Percentiles rank a stretch among this genome's conserved stretches.
Conservation (phyloP, 345 rosid genomes). For the Tarenaya hassleriana region DNA sequence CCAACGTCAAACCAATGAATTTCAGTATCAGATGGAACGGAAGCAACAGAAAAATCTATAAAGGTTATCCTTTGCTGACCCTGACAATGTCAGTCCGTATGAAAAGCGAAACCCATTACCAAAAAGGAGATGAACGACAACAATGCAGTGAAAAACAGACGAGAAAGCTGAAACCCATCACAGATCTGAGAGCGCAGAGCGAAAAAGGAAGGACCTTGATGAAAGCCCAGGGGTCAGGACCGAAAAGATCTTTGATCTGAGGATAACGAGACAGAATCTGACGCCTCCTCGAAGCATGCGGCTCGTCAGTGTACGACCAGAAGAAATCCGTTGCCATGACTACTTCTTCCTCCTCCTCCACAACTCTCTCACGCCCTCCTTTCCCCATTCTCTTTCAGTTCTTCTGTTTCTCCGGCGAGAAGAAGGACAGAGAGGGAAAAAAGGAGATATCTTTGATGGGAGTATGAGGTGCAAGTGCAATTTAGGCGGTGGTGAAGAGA, state of each 20-base stretch:
- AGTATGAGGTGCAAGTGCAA: no score
- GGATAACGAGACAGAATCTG: slow-evolving; percentile 89
- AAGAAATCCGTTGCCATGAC: slow-evolving; percentile 73
- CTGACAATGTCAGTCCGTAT: not conserved
- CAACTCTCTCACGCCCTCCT: slow-evolving; percentile 25
- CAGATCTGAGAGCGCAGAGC: not conserved
- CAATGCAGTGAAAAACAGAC: not conserved
- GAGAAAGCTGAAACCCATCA: not conserved
- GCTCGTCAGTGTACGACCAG: slow-evolving; percentile 93
- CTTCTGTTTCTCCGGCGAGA: slow-evolving; percentile 10
- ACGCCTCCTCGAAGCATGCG: slow-evolving; percentile 68
- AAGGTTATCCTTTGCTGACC: not conserved
- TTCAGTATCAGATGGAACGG: no score
- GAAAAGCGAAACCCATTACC: slow-evolving; percentile 1
- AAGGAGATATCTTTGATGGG: no score
- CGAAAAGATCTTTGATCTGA: slow-evolving; percentile 73
- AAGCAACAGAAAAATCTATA: no score
- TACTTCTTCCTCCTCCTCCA: slow-evolving; percentile 31
- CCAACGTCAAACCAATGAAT: no score
- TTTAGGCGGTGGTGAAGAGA: not conserved
- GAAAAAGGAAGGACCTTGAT: slow-evolving; percentile 40
- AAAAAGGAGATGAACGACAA: slow-evolving; percentile 5
- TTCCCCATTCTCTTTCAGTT: slow-evolving; percentile 20
- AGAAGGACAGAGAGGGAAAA: no score
- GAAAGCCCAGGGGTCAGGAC: slow-evolving; percentile 79